Conservation (phyloP, 2,329 filamentous ascomycete species). For the Chaetothyriales sp. region DNA sequence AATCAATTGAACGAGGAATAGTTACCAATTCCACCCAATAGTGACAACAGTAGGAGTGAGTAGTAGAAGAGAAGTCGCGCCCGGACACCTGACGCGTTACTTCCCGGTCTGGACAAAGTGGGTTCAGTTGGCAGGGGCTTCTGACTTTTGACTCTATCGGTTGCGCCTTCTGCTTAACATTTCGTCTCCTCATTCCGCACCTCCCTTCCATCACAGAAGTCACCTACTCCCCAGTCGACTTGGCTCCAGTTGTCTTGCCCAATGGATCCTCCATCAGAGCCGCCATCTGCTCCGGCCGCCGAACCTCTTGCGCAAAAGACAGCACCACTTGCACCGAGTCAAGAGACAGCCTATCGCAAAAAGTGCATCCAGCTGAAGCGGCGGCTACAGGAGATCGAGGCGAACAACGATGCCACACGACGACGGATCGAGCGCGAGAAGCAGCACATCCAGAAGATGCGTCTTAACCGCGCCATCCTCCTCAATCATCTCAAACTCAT, state of each 20-base stretch:
- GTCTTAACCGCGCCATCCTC: constrained; percentile 65
- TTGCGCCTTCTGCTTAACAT: too few relatives aligned
- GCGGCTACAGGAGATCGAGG: constrained; percentile 79
- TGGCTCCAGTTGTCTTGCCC: not conserved
- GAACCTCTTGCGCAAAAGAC: constrained; percentile 14
- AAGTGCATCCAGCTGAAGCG: constrained; percentile 94
- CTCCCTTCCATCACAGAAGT: not conserved
- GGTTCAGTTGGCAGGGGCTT: not conserved
- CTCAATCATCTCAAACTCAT: constrained; percentile 46
- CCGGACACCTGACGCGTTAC: not conserved
- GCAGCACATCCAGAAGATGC: constrained; percentile 79
- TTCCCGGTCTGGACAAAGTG: not conserved
- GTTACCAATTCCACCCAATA: not conserved
- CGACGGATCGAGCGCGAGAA: constrained; percentile 64
- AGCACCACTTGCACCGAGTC: constrained; percentile 57
- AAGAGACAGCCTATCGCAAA: constrained; percentile 86
- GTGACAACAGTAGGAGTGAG: not conserved
- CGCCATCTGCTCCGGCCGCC: constrained; percentile 13
- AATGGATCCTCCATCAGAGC: constrained; percentile 14
- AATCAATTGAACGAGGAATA: not conserved
- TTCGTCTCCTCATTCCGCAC: too few relatives aligned
- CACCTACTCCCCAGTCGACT: not conserved
- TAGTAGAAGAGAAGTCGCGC: not conserved
- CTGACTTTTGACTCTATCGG: not conserved
- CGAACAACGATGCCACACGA: constrained; percentile 72